Percentiles rank a stretch among this genome's conserved stretches.
These are phyloP conservation scores for Fusarium brevicatenulatum DNA, from an alignment of 2,329 filamentous ascomycete species.

Conservation along the genomic window DNA sequence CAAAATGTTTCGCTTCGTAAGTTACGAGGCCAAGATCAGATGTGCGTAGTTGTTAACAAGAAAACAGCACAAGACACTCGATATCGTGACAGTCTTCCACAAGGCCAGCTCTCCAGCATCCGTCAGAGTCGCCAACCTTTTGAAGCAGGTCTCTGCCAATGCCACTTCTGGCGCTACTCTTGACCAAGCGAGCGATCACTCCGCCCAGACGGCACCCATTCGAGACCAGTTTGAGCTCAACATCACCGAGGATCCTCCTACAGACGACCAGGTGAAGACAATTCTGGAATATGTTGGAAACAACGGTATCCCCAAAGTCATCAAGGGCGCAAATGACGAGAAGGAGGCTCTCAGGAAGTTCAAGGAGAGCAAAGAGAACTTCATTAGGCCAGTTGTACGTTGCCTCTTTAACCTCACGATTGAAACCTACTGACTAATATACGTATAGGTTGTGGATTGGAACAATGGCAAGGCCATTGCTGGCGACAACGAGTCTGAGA, in stretches of 20 bases:
- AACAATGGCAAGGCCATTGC: constrained; percentile 84
- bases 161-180: constrained; percentile 74
- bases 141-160: constrained; percentile 82
- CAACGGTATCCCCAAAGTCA: constrained; percentile 67
- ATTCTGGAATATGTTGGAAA: constrained; percentile 85
- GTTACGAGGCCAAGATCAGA: constrained; percentile 30
- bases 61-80: constrained; percentile 77
- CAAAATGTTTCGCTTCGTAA: constrained; percentile 61
- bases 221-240: constrained; percentile 85
- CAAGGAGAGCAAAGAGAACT: constrained; percentile 73
- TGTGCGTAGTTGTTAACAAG: constrained; percentile 28
- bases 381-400: constrained; percentile 81
- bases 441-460: constrained; percentile 80
- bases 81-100: constrained; percentile 97
- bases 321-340: constrained; percentile 78
- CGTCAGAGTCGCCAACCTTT: constrained; percentile 74
- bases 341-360: constrained; percentile 84
- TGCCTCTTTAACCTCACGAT: neutral
- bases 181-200: constrained; percentile 82
- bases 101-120: constrained; percentile 79
- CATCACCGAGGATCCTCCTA: constrained; percentile 82
- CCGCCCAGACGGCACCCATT: constrained; percentile 62
- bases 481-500: constrained; percentile 87
- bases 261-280: constrained; percentile 81
- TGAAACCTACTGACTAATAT: constrained; percentile 3